A percentile compares a stretch with the other conserved stretches of the same genome.
Evolutionary conservation across 2,329 filamentous ascomycete species (phyloP).

Genomic region (Escovopsis sp.): DNA sequence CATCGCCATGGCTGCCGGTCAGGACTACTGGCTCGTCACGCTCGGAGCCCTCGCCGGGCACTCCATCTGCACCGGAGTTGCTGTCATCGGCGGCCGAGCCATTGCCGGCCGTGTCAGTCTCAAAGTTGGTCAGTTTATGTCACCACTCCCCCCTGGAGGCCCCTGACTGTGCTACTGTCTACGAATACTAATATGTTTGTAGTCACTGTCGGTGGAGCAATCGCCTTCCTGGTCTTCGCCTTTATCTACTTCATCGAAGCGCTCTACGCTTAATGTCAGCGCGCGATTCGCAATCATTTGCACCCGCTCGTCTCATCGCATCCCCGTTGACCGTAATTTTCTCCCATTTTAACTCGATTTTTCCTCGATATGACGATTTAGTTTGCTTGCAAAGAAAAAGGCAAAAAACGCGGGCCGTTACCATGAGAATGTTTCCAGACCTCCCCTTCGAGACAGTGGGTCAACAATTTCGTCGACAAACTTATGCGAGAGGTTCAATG

Average conservation of each 20-base stretch:
- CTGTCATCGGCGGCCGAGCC: constrained; percentile 81
- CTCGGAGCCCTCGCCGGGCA: constrained; percentile 78
- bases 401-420: not conserved
- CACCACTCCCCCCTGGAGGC: too few relatives aligned
- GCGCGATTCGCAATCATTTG: not conserved
- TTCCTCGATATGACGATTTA: not conserved
- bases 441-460: not conserved
- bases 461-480: not conserved
- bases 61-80: constrained; percentile 76
- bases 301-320: not conserved
- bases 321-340: not conserved
- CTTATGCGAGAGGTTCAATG: too few relatives aligned
- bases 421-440: too few relatives aligned
- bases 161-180: too few relatives aligned
- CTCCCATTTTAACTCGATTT: not conserved
- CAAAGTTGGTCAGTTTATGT: constrained; percentile 89
- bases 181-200: not conserved
- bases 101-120: constrained; percentile 90
- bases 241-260: constrained; percentile 83
- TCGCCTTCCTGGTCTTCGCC: constrained; percentile 82
- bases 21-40: constrained; percentile 99
- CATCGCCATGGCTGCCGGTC: constrained; percentile 94
- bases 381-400: not conserved
- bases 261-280: constrained; percentile 34
- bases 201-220: constrained; percentile 87